Base-by-base conservation (phyloP, 495 filamentous ascomycete genomes). In the Pseudomonodictys pantanalensis region DNA sequence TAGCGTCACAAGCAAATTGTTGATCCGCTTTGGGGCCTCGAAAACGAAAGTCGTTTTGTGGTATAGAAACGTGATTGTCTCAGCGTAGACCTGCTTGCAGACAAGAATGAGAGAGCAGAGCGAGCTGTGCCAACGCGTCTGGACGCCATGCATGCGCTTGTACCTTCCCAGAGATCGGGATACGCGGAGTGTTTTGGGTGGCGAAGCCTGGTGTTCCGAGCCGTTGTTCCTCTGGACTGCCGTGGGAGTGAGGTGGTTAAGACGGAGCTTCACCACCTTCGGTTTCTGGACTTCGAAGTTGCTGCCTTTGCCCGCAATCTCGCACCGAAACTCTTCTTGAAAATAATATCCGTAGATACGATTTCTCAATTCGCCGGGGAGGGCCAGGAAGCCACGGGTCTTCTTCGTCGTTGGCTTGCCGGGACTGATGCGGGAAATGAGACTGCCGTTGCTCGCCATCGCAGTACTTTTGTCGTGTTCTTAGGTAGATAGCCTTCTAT, bases 341-440 rank as follows among this genome's bases (percentile, higher is more conserved):
- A 62, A 59, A 45, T 63, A 67, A 44, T 35, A 51, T 3, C 23
- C 20, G 50, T 67, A 67, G 18, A 60, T 56, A 7, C 39, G 22
- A 28, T 67, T 67, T 20, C 64, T 53, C 3, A 67, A 15, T 23
- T 67, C 64, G 22, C 59, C 59, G 1, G 64, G 59, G 6, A 67
- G 45, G 5, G 46, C 43, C 0, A 67, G 53, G 45, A 67, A 67
- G 18, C 59, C 52, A 18, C 58, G 58, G 22, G 35, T 18, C 26
- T 44, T 15, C 41, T 30, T 48, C 17, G 22, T 39, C 10, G 26
- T 8, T 8, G 48, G 9, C 47, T 52, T 26, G 2, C 23, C 38
- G 12, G 38, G 38, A 12, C 38, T 41, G 38, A 38, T 24, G 12
- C 20, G 23, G 20, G 44, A 32, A 15, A 51, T 41, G 1, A 43